Conservation (phyloP, 306 rosid species). For the Heteromeles arbutifolia region DNA sequence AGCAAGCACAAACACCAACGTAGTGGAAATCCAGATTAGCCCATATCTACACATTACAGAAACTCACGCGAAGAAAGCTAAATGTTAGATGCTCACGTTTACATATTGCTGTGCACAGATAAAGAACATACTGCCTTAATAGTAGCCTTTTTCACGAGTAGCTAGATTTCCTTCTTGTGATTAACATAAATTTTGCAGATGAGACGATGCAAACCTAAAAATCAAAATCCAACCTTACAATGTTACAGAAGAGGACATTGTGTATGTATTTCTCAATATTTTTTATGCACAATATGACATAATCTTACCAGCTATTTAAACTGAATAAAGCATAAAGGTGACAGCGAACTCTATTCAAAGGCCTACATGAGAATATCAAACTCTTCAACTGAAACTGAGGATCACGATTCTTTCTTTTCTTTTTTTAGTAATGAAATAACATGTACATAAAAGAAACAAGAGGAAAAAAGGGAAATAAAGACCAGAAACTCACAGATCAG, state of each 20-base stretch:
- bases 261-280: neutral
- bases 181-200: neutral
- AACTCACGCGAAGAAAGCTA: constrained; percentile 11
- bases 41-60: constrained; percentile 41
- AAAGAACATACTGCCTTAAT: neutral
- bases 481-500: constrained; percentile 74
- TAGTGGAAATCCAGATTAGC: constrained; percentile 88
- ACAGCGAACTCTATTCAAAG: neutral
- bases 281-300: neutral
- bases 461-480: neutral
- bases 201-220: neutral
- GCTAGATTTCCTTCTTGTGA: neutral
- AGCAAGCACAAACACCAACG: constrained; percentile 81
- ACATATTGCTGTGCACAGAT: constrained; percentile 7
- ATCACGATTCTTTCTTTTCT: neutral
- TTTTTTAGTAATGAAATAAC: neutral
- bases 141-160: neutral
- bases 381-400: neutral
- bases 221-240: neutral
- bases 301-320: neutral
- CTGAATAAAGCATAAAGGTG: neutral
- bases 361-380: neutral
- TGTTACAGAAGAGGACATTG: neutral
- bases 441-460: neutral
- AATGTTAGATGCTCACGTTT: constrained; percentile 10